These are phyloP conservation scores for Coleophoma crateriformis DNA, from an alignment of 2,329 filamentous ascomycete genomes.

Conservation along the genomic window DNA sequence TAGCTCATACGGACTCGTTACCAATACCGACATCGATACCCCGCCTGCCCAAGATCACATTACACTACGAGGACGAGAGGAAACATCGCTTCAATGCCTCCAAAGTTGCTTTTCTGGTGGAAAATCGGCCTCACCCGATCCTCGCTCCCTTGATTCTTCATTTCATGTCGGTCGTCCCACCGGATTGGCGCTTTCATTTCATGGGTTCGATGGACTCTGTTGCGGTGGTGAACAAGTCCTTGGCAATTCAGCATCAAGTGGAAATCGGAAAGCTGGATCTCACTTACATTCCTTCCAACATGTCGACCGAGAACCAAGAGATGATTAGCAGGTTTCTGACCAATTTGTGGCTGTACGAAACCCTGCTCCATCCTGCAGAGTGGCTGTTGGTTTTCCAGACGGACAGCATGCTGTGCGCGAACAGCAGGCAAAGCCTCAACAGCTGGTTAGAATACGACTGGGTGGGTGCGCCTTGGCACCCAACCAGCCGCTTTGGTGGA, in stretches of 20 bases:
- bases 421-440: constrained; percentile 39
- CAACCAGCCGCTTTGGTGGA: constrained; percentile 22
- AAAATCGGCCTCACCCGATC: constrained; percentile 42
- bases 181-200: constrained; percentile 52
- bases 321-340: constrained; percentile 47
- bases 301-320: constrained; percentile 43
- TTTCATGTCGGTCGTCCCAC: constrained; percentile 49
- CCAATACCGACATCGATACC: neutral
- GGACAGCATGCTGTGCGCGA: constrained; percentile 48
- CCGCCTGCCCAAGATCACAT: constrained; percentile 13
- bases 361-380: constrained; percentile 38
- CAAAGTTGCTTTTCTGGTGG: constrained; percentile 47
- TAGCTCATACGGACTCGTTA: constrained; percentile 7
- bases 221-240: constrained; percentile 35
- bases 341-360: constrained; percentile 42
- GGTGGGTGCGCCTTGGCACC: constrained; percentile 28
- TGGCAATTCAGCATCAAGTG: constrained; percentile 35
- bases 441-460: constrained; percentile 44
- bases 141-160: constrained; percentile 49
- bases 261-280: constrained; percentile 39
- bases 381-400: constrained; percentile 47
- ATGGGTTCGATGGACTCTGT: constrained; percentile 45
- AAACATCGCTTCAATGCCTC: constrained; percentile 16
- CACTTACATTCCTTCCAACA: constrained; percentile 44
- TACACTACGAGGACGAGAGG: constrained; percentile 12